These are phyloP conservation scores for Calocera viscosa DNA, from an alignment of 768 basidiomycete genomes.

Conservation along the genomic window DNA sequence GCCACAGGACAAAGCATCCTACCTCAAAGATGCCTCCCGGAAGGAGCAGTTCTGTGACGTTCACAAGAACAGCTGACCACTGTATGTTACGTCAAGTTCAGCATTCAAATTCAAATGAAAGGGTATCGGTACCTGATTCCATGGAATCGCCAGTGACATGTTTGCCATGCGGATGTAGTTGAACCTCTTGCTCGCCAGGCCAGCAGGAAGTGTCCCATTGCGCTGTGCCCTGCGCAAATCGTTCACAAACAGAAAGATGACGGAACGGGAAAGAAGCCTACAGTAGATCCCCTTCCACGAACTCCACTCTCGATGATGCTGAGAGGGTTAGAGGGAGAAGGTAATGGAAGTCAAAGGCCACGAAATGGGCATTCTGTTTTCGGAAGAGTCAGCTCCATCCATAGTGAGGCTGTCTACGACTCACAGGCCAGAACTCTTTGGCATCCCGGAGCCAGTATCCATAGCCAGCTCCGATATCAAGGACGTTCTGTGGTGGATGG, in stretches of 20 bases:
- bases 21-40: background rate
- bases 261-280: slow-evolving; percentile 23
- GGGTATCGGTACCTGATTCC: slow-evolving; percentile 22
- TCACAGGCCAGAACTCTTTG: slow-evolving; percentile 44
- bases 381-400: background rate
- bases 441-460: slow-evolving; percentile 58
- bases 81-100: background rate
- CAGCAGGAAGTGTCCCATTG: background rate
- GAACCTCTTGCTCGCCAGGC: slow-evolving; percentile 31
- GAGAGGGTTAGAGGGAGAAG: slow-evolving; percentile 16
- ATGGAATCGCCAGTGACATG: slow-evolving; percentile 48
- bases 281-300: slow-evolving; percentile 57
- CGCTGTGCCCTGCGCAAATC: no score
- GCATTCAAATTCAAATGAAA: background rate
- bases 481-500: slow-evolving; percentile 40
- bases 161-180: slow-evolving; percentile 67
- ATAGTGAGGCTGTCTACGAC: background rate
- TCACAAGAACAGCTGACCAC: background rate
- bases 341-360: slow-evolving; percentile 46
- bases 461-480: slow-evolving; percentile 66
- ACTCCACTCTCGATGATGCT: slow-evolving; percentile 24
- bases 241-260: background rate
- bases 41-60: background rate
- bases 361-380: slow-evolving; percentile 36
- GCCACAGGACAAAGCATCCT: background rate